These are phyloP conservation scores for apple (Malus domestica) DNA, from an alignment of 306 rosid genomes.

Conservation along the genomic window DNA sequence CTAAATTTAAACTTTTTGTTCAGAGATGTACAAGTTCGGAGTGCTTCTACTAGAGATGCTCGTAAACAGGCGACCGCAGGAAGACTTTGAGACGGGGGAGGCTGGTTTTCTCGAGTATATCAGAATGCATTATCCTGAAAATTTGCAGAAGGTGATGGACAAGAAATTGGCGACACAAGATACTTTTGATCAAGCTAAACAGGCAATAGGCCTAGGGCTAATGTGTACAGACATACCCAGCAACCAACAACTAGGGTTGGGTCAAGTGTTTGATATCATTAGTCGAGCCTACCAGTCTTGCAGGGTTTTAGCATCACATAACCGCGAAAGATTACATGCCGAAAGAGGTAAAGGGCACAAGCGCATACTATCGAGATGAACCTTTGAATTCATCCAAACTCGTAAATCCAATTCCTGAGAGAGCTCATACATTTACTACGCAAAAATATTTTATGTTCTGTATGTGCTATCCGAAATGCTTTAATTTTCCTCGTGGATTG, in stretches of 20 bases:
- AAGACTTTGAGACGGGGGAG: slow-evolving; percentile 35
- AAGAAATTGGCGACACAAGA: slow-evolving; percentile 37
- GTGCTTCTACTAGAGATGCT: slow-evolving; percentile 46
- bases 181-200: slow-evolving; percentile 30
- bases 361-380: slow-evolving; percentile 18
- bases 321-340: slow-evolving; percentile 24
- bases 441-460: background rate
- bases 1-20: background rate
- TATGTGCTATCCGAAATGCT: background rate
- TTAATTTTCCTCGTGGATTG: background rate
- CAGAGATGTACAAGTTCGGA: slow-evolving; percentile 52
- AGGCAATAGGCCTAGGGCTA: slow-evolving; percentile 34
- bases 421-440: background rate
- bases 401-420: background rate
- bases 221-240: slow-evolving; percentile 45
- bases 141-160: slow-evolving; percentile 35
- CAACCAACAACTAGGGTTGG: slow-evolving; percentile 24
- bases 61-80: slow-evolving; percentile 20
- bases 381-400: background rate
- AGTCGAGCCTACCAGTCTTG: slow-evolving; percentile 33
- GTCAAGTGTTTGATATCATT: slow-evolving; percentile 21
- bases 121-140: slow-evolving; percentile 33
- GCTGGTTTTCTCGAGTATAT: slow-evolving; percentile 29
- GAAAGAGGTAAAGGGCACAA: slow-evolving; percentile 28
- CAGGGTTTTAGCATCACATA: slow-evolving; percentile 19